Percentiles rank a stretch among this genome's conserved stretches.
Evolutionary conservation across 2,329 filamentous ascomycete genomes (phyloP).

Genomic region (Claviceps spartinae): DNA sequence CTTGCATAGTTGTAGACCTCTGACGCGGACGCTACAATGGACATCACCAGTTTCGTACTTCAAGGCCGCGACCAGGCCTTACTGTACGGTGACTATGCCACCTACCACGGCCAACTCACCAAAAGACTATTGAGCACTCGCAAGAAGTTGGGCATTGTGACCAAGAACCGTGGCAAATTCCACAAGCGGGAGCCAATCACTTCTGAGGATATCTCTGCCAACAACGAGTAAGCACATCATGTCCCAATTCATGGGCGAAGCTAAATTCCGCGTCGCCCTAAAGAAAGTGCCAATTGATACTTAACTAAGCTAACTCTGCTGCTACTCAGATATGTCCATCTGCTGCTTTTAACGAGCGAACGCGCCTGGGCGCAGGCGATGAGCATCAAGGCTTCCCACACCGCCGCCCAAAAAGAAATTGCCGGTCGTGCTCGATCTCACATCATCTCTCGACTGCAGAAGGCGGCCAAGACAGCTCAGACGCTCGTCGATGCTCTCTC

Average conservation of each 20-base stretch:
- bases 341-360: constrained; percentile 78
- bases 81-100: constrained; percentile 75
- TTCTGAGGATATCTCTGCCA: constrained; percentile 51
- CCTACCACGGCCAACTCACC: constrained; percentile 67
- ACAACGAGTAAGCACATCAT: constrained; percentile 3
- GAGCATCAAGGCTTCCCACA: constrained; percentile 77
- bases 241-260: not conserved
- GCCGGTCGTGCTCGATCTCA: constrained; percentile 70
- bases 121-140: constrained; percentile 71
- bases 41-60: constrained; percentile 76
- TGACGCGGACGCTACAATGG: constrained; percentile 41
- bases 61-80: constrained; percentile 71
- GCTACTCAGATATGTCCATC: constrained; percentile 49
- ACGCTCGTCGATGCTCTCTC: constrained; percentile 54
- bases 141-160: constrained; percentile 73
- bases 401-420: constrained; percentile 67
- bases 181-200: constrained; percentile 56
- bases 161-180: constrained; percentile 79
- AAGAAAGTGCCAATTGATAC: not conserved
- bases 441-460: constrained; percentile 75
- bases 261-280: too few species aligned
- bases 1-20: constrained; percentile 43
- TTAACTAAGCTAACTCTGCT: not conserved
- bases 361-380: constrained; percentile 92
- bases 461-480: constrained; percentile 59